Evolutionary conservation across 163 green algal species (phyloP).

Genomic region (Scenedesmus sp.): DNA sequence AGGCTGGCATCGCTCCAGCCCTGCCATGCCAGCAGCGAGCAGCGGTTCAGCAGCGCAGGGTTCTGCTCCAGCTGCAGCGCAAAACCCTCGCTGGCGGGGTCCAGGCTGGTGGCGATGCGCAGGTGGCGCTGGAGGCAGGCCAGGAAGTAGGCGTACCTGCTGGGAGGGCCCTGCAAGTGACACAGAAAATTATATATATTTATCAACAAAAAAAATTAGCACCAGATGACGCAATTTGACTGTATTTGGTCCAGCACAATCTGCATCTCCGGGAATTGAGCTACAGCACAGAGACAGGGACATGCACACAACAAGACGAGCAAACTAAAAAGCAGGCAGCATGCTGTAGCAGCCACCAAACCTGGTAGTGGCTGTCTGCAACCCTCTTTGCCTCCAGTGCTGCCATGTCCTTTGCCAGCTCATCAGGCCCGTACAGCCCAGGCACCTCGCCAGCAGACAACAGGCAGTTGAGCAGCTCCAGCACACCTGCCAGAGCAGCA

Average conservation of each 20-base stretch:
- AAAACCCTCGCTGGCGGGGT: slow-evolving; percentile 73
- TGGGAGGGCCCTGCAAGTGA: slow-evolving; percentile 30
- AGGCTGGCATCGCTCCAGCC: slow-evolving; percentile 67
- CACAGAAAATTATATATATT: neutral
- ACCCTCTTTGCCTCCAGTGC: slow-evolving; percentile 62
- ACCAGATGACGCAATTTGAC: too few species aligned
- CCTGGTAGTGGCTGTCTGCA: slow-evolving; percentile 61
- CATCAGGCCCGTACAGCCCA: slow-evolving; percentile 80
- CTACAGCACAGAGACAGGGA: neutral
- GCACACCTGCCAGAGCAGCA: slow-evolving; percentile 45
- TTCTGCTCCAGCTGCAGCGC: slow-evolving; percentile 71
- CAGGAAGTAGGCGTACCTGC: slow-evolving; percentile 76
- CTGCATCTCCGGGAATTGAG: too few species aligned
- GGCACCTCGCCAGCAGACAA: slow-evolving; percentile 79
- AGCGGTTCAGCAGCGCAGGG: slow-evolving; percentile 82
- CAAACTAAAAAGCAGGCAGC: too few species aligned
- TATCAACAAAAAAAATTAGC: too few species aligned
- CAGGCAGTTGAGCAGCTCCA: slow-evolving; percentile 84
- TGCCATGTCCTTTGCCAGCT: slow-evolving; percentile 79
- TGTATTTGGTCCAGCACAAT: too few species aligned
- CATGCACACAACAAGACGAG: slow-evolving; percentile 22
- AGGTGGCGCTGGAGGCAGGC: slow-evolving; percentile 71
- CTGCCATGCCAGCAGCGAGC: slow-evolving; percentile 77
- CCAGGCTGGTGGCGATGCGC: slow-evolving; percentile 81
- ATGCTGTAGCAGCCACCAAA: neutral